Evolutionary conservation across 768 basidiomycete species (phyloP).

Genomic region (Lactarius trivialis): DNA sequence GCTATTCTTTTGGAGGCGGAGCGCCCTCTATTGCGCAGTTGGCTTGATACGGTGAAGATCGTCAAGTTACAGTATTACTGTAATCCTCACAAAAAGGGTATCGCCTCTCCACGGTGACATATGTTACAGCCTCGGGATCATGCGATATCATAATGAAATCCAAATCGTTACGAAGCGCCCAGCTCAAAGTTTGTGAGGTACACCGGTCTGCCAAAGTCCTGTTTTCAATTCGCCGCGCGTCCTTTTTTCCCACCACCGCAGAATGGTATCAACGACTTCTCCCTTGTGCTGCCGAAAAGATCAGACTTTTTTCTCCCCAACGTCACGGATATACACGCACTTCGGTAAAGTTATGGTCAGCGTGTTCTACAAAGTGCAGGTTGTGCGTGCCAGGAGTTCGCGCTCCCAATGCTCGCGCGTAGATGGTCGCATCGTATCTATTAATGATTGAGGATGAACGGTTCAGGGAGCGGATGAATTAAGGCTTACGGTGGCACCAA

Average conservation of each 20-base stretch:
- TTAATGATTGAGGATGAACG: background rate
- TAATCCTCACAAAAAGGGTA: background rate
- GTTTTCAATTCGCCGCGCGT: constrained; percentile 44
- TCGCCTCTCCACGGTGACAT: background rate
- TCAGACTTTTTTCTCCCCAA: background rate
- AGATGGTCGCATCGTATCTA: constrained; percentile 70
- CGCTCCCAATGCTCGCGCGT: constrained; percentile 50
- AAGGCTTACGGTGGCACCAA: constrained; percentile 59
- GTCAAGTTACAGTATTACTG: background rate
- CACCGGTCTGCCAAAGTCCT: constrained; percentile 56
- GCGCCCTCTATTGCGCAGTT: background rate
- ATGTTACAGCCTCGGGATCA: background rate
- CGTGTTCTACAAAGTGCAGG: constrained; percentile 62
- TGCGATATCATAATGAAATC: background rate
- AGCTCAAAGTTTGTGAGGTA: constrained; percentile 41
- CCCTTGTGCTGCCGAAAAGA: constrained; percentile 44
- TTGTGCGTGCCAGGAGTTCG: constrained; percentile 63
- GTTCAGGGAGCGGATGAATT: background rate
- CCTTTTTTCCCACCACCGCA: constrained; percentile 58
- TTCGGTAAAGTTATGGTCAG: constrained; percentile 74
- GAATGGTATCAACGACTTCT: constrained; percentile 57
- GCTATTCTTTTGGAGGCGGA: background rate
- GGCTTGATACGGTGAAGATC: background rate
- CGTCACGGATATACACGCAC: constrained; percentile 27
- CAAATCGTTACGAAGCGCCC: background rate